These are phyloP conservation scores for Pseudognaphalium luteoalbum DNA, from an alignment of 129 eudicot species.

Conservation along the genomic window DNA sequence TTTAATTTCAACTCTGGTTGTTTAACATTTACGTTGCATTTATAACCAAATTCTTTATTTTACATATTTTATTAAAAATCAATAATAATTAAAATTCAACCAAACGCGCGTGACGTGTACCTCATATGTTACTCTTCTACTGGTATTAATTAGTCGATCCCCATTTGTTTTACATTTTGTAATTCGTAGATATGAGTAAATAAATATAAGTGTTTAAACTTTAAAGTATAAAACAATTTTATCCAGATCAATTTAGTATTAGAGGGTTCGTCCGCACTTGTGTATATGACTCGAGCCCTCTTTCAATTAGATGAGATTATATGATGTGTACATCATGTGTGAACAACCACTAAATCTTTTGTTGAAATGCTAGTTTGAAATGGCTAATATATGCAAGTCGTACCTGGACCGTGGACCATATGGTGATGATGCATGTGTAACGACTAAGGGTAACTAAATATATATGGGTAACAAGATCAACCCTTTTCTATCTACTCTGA, in stretches of 20 bases:
- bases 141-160: too few relatives aligned
- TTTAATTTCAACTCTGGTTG: background rate
- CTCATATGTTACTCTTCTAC: too few relatives aligned
- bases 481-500: conserved; percentile 32
- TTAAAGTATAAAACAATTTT: too few relatives aligned
- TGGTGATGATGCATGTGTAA: conserved; percentile 29
- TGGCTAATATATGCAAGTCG: conserved; percentile 8
- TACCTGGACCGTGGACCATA: conserved; percentile 12
- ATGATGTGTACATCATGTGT: background rate
- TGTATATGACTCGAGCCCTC: too few relatives aligned
- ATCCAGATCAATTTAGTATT: too few relatives aligned
- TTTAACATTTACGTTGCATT: background rate
- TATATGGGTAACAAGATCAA: conserved; percentile 28
- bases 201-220: too few relatives aligned
- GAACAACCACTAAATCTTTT: background rate
- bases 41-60: background rate
- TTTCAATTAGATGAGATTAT: too few relatives aligned
- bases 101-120: too few relatives aligned
- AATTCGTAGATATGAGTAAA: too few relatives aligned
- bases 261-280: too few relatives aligned
- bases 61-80: background rate
- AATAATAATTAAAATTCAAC: too few relatives aligned
- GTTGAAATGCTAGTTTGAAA: conserved; percentile 8
- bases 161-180: too few relatives aligned
- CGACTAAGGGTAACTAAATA: conserved; percentile 23